phyloP scores from a whole-genome alignment of 2,329 filamentous ascomycete genomes.

The Pyrenochaeta sp. region DNA sequence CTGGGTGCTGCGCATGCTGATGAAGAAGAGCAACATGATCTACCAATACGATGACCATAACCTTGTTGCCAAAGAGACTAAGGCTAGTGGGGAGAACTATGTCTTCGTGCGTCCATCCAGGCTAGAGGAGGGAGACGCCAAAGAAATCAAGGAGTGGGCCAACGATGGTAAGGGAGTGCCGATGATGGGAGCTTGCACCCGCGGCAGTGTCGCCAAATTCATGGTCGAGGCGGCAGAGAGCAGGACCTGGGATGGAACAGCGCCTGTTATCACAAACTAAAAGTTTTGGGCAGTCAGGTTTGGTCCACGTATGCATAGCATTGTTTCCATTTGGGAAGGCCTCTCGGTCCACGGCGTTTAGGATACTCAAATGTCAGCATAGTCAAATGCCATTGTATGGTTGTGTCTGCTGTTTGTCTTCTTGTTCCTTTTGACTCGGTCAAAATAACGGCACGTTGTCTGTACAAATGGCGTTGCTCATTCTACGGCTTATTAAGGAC shows the following conservation, averaged over 20 bases:
- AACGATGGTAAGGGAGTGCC: conserved; percentile 55
- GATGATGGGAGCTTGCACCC: conserved; percentile 50
- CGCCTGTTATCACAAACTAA: conserved; percentile 59
- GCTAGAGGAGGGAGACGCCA: conserved; percentile 52
- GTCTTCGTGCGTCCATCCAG: conserved; percentile 58
- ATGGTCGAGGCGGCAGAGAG: conserved; percentile 56
- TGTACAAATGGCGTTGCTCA: no score
- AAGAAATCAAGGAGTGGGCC: conserved; percentile 51
- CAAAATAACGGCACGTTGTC: no score
- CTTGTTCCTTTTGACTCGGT: background rate
- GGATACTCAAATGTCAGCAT: background rate
- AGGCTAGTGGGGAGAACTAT: conserved; percentile 47
- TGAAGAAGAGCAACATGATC: conserved; percentile 58
- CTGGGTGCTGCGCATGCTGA: conserved; percentile 54
- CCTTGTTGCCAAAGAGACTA: conserved; percentile 55
- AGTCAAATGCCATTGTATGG: background rate
- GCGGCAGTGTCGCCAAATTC: conserved; percentile 57
- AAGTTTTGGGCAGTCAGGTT: background rate
- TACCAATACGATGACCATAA: conserved; percentile 60
- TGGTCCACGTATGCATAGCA: background rate
- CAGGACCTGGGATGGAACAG: conserved; percentile 52
- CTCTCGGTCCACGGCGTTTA: background rate
- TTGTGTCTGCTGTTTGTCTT: no score
- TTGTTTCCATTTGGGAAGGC: background rate
- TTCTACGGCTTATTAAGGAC: no score